Evolutionary conservation across 352 stramenopile genomes (phyloP), one percentile per base, ranked within the genome.

Genomic region (Phytophthora cryptogea): DNA sequence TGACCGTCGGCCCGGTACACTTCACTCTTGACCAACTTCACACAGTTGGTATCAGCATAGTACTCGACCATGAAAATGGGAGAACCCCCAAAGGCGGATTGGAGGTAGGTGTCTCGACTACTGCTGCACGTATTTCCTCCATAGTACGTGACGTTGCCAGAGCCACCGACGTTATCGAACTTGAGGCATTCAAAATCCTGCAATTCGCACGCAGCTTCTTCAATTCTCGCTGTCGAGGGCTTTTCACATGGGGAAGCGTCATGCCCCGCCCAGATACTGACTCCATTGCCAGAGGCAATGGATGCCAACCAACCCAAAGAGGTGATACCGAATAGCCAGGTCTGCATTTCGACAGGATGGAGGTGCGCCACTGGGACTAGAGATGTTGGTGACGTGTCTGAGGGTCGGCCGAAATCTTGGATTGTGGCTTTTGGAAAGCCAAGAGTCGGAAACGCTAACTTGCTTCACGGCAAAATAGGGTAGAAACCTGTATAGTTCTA

Each of bases 31-130:
- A 9, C 4, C 41, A 60, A 35, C 30, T 45, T 53, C 6, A 23
- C 39, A 23, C 52, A 60, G 9, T 60, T 14, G 31, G 10, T 11
- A 17, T 47, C 42, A 8, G 45, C 23, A 26, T 60, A 60, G 16
- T 60, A 26, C 32, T 60, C 42, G 8, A 60, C 41, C 42, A 60
- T 52, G 26, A 60, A 60, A 20, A 59, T 8, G 5, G 17, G 14
- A n/a, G 33, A 52, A 32, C 46, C n/a, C 16, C 27, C 28, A 37
- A 61, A 61, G 4, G 53, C 20, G 27, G 53, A 20, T 46, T 53
- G 8, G 10, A 61, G 42, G 42, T 49, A 55, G 8, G 27, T 17
- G 0, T 50, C 44, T 28, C 35, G 44, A 26, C 53, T 61, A 6
- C 8, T 35, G 23, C 53, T 46, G 40, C 53, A 60, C 31, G 10